Evolutionary conservation across 345 rosid genomes (phyloP).

Genomic region (Aethionema arabicum): DNA sequence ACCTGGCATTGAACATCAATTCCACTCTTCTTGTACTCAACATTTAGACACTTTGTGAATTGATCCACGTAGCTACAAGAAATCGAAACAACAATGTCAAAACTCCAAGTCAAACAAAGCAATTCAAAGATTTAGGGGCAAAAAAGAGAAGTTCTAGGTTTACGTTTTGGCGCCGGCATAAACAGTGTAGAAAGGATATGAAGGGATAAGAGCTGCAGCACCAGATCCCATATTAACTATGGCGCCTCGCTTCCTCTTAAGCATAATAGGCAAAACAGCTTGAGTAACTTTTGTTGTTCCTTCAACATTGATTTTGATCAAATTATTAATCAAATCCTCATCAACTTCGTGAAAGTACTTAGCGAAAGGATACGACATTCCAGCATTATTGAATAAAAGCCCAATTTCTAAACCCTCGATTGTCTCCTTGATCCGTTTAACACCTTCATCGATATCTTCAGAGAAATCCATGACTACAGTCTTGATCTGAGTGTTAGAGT

Average conservation of each 20-base stretch:
- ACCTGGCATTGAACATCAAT: slow-evolving; percentile 82
- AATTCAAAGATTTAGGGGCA: background rate
- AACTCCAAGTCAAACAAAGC: background rate
- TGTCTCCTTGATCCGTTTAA: slow-evolving; percentile 55
- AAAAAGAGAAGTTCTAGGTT: slow-evolving; percentile 21
- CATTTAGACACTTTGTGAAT: slow-evolving; percentile 83
- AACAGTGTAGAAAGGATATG: slow-evolving; percentile 92
- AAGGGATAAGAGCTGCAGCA: slow-evolving; percentile 83
- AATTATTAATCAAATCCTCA: slow-evolving; percentile 52
- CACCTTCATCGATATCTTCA: slow-evolving; percentile 81
- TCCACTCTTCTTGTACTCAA: slow-evolving; percentile 84
- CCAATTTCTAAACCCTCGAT: slow-evolving; percentile 81
- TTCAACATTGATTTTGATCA: slow-evolving; percentile 81
- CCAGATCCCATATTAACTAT: slow-evolving; percentile 95
- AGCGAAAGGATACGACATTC: slow-evolving; percentile 90
- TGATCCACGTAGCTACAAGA: slow-evolving; percentile 81
- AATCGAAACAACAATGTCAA: slow-evolving; percentile 26
- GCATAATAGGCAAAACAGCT: slow-evolving; percentile 77
- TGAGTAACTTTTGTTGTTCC: slow-evolving; percentile 92
- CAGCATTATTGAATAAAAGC: slow-evolving; percentile 80
- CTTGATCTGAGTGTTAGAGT: slow-evolving; percentile 51
- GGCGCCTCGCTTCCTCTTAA: slow-evolving; percentile 87
- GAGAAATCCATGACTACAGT: slow-evolving; percentile 78
- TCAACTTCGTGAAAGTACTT: slow-evolving; percentile 93
- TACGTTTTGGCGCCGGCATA: slow-evolving; percentile 94